phyloP scores from a whole-genome alignment of 441 rosid genomes.

The Hura crepitans region DNA sequence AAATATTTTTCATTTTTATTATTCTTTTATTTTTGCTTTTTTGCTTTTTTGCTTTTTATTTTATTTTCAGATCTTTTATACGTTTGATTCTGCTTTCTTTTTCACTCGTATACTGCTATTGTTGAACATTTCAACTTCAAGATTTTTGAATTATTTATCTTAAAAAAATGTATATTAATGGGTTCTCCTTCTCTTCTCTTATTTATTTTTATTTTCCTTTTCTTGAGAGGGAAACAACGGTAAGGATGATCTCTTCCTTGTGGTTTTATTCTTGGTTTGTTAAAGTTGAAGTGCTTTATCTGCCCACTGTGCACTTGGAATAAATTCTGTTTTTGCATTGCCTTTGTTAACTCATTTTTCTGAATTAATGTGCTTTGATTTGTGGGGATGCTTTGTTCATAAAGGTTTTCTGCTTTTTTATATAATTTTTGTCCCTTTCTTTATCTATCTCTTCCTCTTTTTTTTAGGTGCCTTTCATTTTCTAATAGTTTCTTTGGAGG shows the following conservation, averaged over 20 bases:
- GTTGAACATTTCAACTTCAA: conserved; percentile 3
- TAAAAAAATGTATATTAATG: not conserved
- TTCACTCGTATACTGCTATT: not conserved
- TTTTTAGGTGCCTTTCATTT: conserved; percentile 35
- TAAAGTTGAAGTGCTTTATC: conserved; percentile 29
- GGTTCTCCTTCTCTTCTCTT: not conserved
- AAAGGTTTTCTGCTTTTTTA: conserved; percentile 30
- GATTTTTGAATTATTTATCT: not conserved
- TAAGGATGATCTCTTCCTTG: not conserved
- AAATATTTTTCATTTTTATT: not conserved
- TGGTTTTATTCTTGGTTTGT: conserved; percentile 30
- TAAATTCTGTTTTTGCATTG: conserved; percentile 40
- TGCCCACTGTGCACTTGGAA: conserved; percentile 32
- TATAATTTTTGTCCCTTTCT: conserved; percentile 18
- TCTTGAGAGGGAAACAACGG: not conserved
- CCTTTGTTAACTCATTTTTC: conserved; percentile 22
- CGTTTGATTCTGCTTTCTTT: not conserved
- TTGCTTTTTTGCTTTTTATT: not conserved
- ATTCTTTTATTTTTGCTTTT: no score
- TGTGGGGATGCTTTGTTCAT: conserved; percentile 33
- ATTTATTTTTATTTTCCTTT: not conserved
- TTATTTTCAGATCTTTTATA: not conserved
- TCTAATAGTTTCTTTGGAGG: conserved; percentile 28
- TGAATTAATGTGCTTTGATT: conserved; percentile 27
- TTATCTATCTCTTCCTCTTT: conserved; percentile 13